Evolutionary conservation across 2,329 filamentous ascomycete genomes (phyloP).

Genomic region (Aspergillus quadrilineatus): DNA sequence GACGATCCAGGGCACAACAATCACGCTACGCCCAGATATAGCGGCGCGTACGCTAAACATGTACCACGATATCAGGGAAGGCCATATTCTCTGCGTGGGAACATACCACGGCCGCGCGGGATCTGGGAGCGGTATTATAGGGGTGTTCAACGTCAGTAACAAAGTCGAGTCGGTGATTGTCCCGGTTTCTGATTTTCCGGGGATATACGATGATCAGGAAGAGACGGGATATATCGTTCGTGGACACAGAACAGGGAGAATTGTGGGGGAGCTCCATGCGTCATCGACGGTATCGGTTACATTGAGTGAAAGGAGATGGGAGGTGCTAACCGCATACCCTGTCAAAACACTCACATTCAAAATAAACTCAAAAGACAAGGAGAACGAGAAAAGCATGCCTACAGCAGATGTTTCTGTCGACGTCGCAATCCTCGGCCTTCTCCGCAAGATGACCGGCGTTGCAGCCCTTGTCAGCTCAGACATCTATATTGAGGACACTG

Average conservation of each 20-base stretch:
- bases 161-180: constrained; percentile 66
- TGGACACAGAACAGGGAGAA: constrained; percentile 65
- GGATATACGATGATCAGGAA: constrained; percentile 54
- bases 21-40: constrained; percentile 76
- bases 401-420: constrained; percentile 26
- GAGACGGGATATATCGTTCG: constrained; percentile 64
- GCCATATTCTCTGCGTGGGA: constrained; percentile 71
- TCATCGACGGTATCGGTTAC: constrained; percentile 60
- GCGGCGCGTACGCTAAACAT: constrained; percentile 70
- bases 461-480: constrained; percentile 70
- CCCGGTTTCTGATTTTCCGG: constrained; percentile 70
- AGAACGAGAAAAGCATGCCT: background rate
- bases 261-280: constrained; percentile 47
- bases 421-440: constrained; percentile 71
- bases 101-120: constrained; percentile 69
- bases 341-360: constrained; percentile 54
- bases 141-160: constrained; percentile 76
- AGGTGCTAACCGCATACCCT: constrained; percentile 76
- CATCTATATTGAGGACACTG: constrained; percentile 59
- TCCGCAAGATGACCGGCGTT: constrained; percentile 86
- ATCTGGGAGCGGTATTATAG: constrained; percentile 74
- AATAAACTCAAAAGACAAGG: background rate
- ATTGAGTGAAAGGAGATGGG: constrained; percentile 67
- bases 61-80: constrained; percentile 75
- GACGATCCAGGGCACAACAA: constrained; percentile 69